Base-by-base conservation (phyloP, 176 grass and related monocot genomes). In the Ensete glaucum region DNA sequence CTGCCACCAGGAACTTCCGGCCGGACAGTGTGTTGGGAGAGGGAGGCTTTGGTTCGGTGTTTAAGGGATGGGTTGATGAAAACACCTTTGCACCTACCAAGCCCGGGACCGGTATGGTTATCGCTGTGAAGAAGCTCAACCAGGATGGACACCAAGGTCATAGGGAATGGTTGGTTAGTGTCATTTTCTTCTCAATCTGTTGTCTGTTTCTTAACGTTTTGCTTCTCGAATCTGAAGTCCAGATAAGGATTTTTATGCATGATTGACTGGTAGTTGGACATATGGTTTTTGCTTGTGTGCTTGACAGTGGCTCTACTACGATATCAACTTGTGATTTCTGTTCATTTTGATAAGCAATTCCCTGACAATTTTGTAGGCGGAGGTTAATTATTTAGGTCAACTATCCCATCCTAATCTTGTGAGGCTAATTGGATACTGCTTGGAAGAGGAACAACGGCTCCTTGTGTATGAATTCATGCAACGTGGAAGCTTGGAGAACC, bases 381-480 rank as follows among this genome's bases (percentile, higher is more conserved):
- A 96, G 76, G 92, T 96, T 29, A 91, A 96, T 79, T 96, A 96
- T 62, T 89, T 96, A 50, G 88, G 92, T 16, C 84, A 81, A 9
- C 64, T 91, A 26, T 89, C 92, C 1, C 81, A 96, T 75, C 92
- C 84, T 0, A 85, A 75, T 81, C 86, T 96, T 52, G 92, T 96
- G 8, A 87, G 76, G 84, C 89, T 96, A 0, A 87, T 96, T 8
- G 92, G 92, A 34, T 96, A 96, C 78, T 96, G 92, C 50, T 70
- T 91, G 0, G 82, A 96, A 74, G 88, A 96, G n/a, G 86, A 96
- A 67, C 86, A 96, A 19, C 72, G 92, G 8, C 92, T 96, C 80
- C 88, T 96, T 15, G 92, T 96, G 17, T 96, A 96, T 1, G 92
- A 96, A 74, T 96, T 96, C 74, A 96, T 96, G 92, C 83, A 84